Evolutionary conservation across 352 stramenopile genomes (phyloP).

Genomic region (Phytopythium kandeliae): DNA sequence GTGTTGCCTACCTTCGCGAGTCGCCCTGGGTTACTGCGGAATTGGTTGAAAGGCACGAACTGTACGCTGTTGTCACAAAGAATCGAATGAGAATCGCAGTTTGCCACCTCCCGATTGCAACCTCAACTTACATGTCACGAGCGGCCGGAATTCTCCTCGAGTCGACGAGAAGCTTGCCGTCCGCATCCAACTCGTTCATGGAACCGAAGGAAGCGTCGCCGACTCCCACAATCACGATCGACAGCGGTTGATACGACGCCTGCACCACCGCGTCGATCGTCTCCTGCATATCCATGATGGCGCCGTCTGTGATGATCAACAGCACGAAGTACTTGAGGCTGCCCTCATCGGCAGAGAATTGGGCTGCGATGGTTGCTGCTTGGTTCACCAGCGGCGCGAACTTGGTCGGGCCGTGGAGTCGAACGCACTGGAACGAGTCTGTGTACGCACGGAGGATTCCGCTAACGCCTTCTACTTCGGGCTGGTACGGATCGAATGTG

Average conservation of each 20-base stretch:
- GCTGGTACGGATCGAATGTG: slow-evolving; percentile 57
- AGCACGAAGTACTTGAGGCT: slow-evolving; percentile 76
- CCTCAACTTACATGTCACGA: slow-evolving; percentile 55
- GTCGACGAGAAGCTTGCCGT: slow-evolving; percentile 52
- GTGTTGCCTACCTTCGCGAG: slow-evolving; percentile 34
- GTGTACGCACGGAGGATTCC: slow-evolving; percentile 59
- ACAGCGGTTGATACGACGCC: slow-evolving; percentile 60
- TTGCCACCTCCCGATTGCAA: not conserved
- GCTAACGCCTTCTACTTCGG: slow-evolving; percentile 54
- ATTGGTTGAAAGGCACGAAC: slow-evolving; percentile 74
- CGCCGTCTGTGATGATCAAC: slow-evolving; percentile 66
- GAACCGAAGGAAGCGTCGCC: slow-evolving; percentile 67
- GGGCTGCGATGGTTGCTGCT: slow-evolving; percentile 49
- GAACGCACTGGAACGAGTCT: slow-evolving; percentile 58
- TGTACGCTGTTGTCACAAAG: slow-evolving; percentile 43
- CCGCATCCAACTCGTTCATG: slow-evolving; percentile 55
- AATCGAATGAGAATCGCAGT: not conserved
- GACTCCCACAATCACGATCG: slow-evolving; percentile 80
- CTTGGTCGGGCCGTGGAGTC: slow-evolving; percentile 68
- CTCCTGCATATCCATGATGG: slow-evolving; percentile 73
- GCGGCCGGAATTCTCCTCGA: slow-evolving; percentile 28
- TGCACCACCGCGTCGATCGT: slow-evolving; percentile 69
- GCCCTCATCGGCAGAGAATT: slow-evolving; percentile 28
- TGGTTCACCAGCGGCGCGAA: slow-evolving; percentile 76
- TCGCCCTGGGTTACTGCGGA: slow-evolving; percentile 45